phyloP scores from a whole-genome alignment of 148 eudicot species.

The Rheum nobile region DNA sequence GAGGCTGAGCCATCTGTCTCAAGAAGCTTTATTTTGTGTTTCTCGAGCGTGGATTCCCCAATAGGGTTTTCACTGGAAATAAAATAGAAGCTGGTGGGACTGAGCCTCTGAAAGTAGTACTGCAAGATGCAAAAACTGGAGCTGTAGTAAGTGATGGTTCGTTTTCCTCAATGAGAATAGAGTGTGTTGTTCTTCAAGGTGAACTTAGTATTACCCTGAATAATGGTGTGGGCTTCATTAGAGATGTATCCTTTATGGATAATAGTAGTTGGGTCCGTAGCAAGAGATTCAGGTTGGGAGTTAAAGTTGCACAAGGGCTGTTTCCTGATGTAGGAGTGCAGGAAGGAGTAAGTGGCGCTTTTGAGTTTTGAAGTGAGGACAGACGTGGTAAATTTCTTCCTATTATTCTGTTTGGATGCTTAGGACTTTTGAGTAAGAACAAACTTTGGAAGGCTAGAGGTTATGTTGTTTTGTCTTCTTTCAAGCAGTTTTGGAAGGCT shows the following conservation, averaged over 20 bases:
- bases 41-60: conserved; percentile 14
- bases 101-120: conserved; percentile 14
- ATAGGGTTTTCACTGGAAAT: conserved; percentile 18
- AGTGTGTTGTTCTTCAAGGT: conserved; percentile 53
- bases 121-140: conserved; percentile 18
- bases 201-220: conserved; percentile 18
- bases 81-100: conserved; percentile 19
- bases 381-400: conserved; percentile 27
- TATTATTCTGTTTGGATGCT: neutral
- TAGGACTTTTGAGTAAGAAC: too few relatives aligned
- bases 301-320: conserved; percentile 23
- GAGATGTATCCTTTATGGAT: conserved; percentile 42
- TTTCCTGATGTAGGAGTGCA: conserved; percentile 31
- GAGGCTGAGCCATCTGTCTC: neutral
- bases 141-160: conserved; percentile 21
- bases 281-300: conserved; percentile 50
- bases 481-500: too few relatives aligned
- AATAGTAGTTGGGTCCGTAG: conserved; percentile 46
- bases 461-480: too few relatives aligned
- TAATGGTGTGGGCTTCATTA: conserved; percentile 32
- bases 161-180: conserved; percentile 30
- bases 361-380: conserved; percentile 55
- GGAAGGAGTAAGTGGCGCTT: conserved; percentile 43
- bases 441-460: too few relatives aligned
- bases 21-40: conserved; percentile 12